Percentiles rank a stretch among this genome's conserved stretches.
Evolutionary conservation across 2,329 filamentous ascomycete species (phyloP).

Genomic region (Chrysosporium queenslandicum): DNA sequence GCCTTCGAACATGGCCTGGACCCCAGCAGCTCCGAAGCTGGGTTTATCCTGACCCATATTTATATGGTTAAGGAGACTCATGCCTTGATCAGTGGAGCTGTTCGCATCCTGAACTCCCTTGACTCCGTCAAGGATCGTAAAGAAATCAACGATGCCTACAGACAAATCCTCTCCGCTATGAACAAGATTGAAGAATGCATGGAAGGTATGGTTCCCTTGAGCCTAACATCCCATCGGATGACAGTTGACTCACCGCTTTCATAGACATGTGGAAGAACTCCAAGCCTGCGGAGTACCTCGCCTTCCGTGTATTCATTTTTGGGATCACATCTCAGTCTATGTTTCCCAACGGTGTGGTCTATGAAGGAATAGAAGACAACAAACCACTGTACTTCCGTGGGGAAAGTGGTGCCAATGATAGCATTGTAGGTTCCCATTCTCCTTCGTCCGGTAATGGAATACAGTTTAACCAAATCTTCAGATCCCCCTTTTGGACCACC

Average conservation of each 20-base stretch:
- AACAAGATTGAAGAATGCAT: constrained; percentile 65
- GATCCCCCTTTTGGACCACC: constrained; percentile 79
- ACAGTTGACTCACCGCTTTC: not conserved
- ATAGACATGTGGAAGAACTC: constrained; percentile 81
- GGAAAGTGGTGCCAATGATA: constrained; percentile 88
- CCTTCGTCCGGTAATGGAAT: not conserved
- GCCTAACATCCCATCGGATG: not conserved
- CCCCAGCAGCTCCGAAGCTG: constrained; percentile 77
- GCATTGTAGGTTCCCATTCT: constrained; percentile 50
- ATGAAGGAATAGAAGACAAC: constrained; percentile 65
- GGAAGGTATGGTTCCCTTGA: constrained; percentile 49
- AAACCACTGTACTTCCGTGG: constrained; percentile 74
- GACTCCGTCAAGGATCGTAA: constrained; percentile 42
- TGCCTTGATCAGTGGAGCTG: constrained; percentile 61
- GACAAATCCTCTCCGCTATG: constrained; percentile 53
- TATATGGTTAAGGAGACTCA: constrained; percentile 89
- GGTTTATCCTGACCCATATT: constrained; percentile 90
- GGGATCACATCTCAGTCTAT: constrained; percentile 88
- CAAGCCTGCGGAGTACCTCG: constrained; percentile 71
- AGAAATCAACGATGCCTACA: constrained; percentile 55
- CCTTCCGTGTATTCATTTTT: constrained; percentile 93
- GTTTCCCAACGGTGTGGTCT: constrained; percentile 86
- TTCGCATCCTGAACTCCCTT: constrained; percentile 54
- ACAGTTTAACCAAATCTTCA: constrained; percentile 19
- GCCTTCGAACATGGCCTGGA: constrained; percentile 87